These are phyloP conservation scores for Fusarium robinianum DNA, from an alignment of 2,329 filamentous ascomycete species.

Conservation along the genomic window DNA sequence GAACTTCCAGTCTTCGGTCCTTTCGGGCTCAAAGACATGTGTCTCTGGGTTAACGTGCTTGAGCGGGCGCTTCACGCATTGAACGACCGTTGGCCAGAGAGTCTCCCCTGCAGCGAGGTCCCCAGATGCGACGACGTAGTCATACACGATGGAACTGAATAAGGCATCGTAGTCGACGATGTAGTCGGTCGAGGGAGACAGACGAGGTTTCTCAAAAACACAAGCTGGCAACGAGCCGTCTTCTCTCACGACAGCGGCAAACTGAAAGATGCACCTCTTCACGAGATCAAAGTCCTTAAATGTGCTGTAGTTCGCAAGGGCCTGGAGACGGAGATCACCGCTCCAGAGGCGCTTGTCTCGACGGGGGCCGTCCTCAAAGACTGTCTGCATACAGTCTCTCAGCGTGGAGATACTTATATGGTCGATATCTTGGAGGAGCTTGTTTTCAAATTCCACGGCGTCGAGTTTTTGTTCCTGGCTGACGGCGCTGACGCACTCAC, in stretches of 20 bases:
- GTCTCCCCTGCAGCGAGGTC: slow-evolving; percentile 36
- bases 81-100: slow-evolving; percentile 40
- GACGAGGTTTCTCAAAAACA: slow-evolving; percentile 40
- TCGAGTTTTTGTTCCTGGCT: slow-evolving; percentile 24
- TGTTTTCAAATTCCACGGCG: slow-evolving; percentile 18
- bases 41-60: slow-evolving; percentile 32
- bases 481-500: slow-evolving; percentile 38
- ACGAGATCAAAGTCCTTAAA: slow-evolving; percentile 42
- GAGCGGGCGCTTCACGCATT: slow-evolving; percentile 35
- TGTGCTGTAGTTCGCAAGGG: slow-evolving; percentile 44
- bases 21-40: slow-evolving; percentile 5
- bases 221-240: slow-evolving; percentile 43
- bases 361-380: slow-evolving; percentile 46
- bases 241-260: slow-evolving; percentile 40
- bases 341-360: slow-evolving; percentile 44
- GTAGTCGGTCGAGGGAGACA: slow-evolving; percentile 40
- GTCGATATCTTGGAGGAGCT: slow-evolving; percentile 37
- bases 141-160: slow-evolving; percentile 40
- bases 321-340: slow-evolving; percentile 44
- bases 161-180: slow-evolving; percentile 45
- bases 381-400: slow-evolving; percentile 46
- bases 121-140: slow-evolving; percentile 40
- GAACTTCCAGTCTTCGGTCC: slow-evolving; percentile 13
- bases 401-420: slow-evolving; percentile 40
- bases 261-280: slow-evolving; percentile 44